Percentiles rank a stretch among this genome's conserved stretches.
Conservation (phyloP, 371 early-diverging fungal species). For the Syncephalastrum monosporum region DNA sequence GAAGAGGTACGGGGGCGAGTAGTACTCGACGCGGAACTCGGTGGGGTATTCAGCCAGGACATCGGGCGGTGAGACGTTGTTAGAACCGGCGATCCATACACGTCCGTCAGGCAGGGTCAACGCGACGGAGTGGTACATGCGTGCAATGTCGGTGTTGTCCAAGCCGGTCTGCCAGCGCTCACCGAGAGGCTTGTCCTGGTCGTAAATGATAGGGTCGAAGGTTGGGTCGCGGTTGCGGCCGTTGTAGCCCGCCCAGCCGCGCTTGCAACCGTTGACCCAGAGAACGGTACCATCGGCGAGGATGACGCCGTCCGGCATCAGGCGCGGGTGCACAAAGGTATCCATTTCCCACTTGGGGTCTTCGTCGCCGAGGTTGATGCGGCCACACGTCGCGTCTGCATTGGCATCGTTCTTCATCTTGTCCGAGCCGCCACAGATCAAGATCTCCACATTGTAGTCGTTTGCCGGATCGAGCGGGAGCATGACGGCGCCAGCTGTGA, state of each 20-base stretch:
- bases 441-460: constrained; percentile 56
- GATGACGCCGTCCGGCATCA: constrained; percentile 65
- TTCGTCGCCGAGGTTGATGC: constrained; percentile 49
- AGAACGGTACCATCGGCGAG: constrained; percentile 60
- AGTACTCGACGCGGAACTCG: constrained; percentile 65
- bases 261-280: constrained; percentile 61
- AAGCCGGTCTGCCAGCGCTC: constrained; percentile 42
- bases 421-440: constrained; percentile 63
- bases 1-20: constrained; percentile 61
- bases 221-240: constrained; percentile 53
- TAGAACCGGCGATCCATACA: constrained; percentile 51
- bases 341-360: constrained; percentile 62
- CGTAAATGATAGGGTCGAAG: constrained; percentile 58
- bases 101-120: constrained; percentile 56
- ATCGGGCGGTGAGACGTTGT: constrained; percentile 46
- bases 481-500: constrained; percentile 58
- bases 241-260: constrained; percentile 63
- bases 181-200: constrained; percentile 40
- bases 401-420: constrained; percentile 32
- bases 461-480: constrained; percentile 60
- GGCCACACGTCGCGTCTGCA: constrained; percentile 53
- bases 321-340: constrained; percentile 52
- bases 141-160: constrained; percentile 58
- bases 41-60: constrained; percentile 50
- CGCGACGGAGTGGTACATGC: constrained; percentile 71